phyloP scores from a whole-genome alignment of 2,329 filamentous ascomycete species.

The Coleophoma cylindrospora region DNA sequence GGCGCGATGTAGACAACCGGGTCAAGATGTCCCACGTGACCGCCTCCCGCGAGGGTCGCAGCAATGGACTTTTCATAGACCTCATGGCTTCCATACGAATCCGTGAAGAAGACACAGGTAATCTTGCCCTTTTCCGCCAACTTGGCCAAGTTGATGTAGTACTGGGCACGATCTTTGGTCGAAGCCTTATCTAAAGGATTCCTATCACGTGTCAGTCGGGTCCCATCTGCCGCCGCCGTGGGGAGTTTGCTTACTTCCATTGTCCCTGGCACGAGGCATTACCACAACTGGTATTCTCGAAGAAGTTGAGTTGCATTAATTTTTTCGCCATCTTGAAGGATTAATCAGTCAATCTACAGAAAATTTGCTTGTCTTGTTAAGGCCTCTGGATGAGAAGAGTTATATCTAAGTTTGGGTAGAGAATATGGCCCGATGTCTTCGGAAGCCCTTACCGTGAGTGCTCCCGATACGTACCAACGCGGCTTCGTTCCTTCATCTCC shows the following conservation, averaged over 20 bases:
- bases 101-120: neutral
- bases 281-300: neutral
- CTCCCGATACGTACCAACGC: no score
- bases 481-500: no score
- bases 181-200: neutral
- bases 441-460: no score
- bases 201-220: neutral
- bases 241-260: neutral
- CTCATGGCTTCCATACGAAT: neutral
- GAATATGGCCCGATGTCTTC: no score
- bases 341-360: no score
- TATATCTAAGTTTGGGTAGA: no score
- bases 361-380: no score
- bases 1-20: constrained; percentile 55
- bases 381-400: no score
- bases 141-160: neutral
- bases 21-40: constrained; percentile 24
- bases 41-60: neutral
- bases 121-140: neutral
- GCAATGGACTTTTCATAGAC: neutral
- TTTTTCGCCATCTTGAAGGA: neutral
- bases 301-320: neutral
- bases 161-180: neutral
- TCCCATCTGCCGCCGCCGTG: neutral
- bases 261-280: neutral